Percentiles rank a stretch among this genome's conserved stretches.
Evolutionary conservation across 2,329 filamentous ascomycete genomes (phyloP).

Genomic region (Hypoxylon sp.): DNA sequence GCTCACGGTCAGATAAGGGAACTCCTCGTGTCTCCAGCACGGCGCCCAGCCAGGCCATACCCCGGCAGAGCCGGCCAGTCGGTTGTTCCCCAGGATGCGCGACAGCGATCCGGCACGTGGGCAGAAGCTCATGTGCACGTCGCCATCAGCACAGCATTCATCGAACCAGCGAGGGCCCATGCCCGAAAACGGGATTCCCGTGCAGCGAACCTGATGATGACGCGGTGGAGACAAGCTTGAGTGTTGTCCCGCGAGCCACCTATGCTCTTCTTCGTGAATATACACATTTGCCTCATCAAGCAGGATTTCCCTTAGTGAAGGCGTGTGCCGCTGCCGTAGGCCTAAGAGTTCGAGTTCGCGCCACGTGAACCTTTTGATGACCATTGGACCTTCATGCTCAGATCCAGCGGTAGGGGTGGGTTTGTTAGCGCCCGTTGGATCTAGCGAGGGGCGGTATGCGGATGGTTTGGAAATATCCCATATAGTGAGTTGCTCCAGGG

Average conservation of each 20-base stretch:
- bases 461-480: conserved; percentile 71
- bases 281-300: conserved; percentile 68
- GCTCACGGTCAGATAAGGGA: conserved; percentile 65
- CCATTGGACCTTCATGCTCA: conserved; percentile 55
- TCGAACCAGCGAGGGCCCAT: conserved; percentile 66
- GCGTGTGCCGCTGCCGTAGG: conserved; percentile 67
- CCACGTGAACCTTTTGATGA: conserved; percentile 66
- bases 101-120: conserved; percentile 59
- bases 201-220: conserved; percentile 63
- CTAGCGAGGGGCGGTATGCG: conserved; percentile 64
- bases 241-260: conserved; percentile 64
- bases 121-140: conserved; percentile 62
- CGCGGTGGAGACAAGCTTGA: conserved; percentile 58
- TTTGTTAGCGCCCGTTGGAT: conserved; percentile 60
- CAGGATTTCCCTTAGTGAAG: conserved; percentile 64
- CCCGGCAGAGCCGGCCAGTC: conserved; percentile 2
- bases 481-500: conserved; percentile 70
- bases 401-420: conserved; percentile 46
- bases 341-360: conserved; percentile 66
- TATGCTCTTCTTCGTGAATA: conserved; percentile 69
- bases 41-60: conserved; percentile 57
- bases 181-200: conserved; percentile 67
- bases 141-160: conserved; percentile 61
- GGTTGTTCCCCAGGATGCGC: conserved; percentile 17
- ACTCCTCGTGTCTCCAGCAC: conserved; percentile 70